Conservation (phyloP, 192 early-diverging fungal genomes). For the Umbelopsis sp. region DNA sequence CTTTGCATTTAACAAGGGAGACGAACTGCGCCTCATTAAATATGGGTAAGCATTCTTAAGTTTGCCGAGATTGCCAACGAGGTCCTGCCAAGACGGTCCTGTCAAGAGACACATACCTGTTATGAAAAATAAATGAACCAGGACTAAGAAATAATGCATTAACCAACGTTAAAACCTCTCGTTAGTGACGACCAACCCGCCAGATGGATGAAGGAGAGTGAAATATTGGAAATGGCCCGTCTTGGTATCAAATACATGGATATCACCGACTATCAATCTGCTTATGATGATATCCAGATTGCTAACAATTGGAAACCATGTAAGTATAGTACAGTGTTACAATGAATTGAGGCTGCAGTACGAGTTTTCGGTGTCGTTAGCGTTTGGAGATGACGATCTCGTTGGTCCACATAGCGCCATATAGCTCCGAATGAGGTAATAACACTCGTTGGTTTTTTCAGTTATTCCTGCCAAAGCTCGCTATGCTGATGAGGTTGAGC, state of each 20-base stretch:
- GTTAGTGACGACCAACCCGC: slow-evolving; percentile 50
- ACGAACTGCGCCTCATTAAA: slow-evolving; percentile 54
- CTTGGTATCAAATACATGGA: slow-evolving; percentile 80
- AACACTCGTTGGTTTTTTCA: slow-evolving; percentile 16
- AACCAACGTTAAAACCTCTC: background rate
- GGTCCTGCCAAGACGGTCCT: background rate
- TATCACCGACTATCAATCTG: slow-evolving; percentile 73
- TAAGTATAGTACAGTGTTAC: background rate
- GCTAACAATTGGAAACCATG: slow-evolving; percentile 25
- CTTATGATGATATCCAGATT: slow-evolving; percentile 16
- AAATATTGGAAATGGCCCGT: slow-evolving; percentile 71
- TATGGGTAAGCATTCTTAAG: slow-evolving; percentile 24
- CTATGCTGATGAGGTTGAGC: slow-evolving; percentile 61
- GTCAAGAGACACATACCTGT: too few species aligned
- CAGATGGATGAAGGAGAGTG: slow-evolving; percentile 57
- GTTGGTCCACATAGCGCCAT: background rate
- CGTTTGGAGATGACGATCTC: too few species aligned
- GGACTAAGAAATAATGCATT: background rate
- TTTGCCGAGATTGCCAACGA: background rate
- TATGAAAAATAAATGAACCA: too few species aligned
- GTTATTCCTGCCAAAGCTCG: slow-evolving; percentile 55
- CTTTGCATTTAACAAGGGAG: slow-evolving; percentile 11
- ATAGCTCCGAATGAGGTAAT: background rate
- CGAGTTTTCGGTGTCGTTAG: too few species aligned
- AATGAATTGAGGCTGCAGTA: too few species aligned